Evolutionary conservation across 352 stramenopile genomes (phyloP).

Genomic region (Elongisporangium senticosum): DNA sequence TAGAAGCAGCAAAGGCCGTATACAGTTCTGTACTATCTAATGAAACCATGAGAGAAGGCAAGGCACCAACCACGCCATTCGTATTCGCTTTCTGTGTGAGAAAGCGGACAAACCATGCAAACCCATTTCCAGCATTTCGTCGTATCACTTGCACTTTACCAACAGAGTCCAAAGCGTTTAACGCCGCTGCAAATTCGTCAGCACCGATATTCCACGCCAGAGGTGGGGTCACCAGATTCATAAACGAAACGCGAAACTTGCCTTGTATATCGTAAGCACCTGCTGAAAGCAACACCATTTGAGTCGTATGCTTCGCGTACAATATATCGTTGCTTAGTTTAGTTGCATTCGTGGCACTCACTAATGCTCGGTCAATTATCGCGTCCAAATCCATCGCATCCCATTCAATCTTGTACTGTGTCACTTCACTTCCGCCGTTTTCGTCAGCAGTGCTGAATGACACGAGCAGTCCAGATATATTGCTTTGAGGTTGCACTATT

Average conservation of each 20-base stretch:
- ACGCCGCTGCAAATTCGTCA: slow-evolving; percentile 62
- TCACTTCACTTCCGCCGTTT: slow-evolving; percentile 79
- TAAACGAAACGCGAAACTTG: slow-evolving; percentile 81
- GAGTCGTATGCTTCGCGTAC: slow-evolving; percentile 83
- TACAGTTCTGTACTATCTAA: slow-evolving; percentile 60
- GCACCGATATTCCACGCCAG: slow-evolving; percentile 77
- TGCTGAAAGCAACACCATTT: slow-evolving; percentile 83
- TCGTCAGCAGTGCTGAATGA: slow-evolving; percentile 72
- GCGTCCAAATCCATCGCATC: slow-evolving; percentile 84
- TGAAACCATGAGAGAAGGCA: slow-evolving; percentile 69
- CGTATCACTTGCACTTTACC: slow-evolving; percentile 75
- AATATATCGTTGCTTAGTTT: slow-evolving; percentile 51
- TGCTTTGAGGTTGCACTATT: slow-evolving; percentile 25
- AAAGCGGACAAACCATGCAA: slow-evolving; percentile 81
- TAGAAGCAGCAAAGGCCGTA: slow-evolving; percentile 34
- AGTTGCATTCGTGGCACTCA: slow-evolving; percentile 14
- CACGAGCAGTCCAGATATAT: slow-evolving; percentile 49
- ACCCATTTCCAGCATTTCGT: slow-evolving; percentile 64
- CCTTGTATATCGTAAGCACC: slow-evolving; percentile 81
- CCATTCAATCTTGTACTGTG: slow-evolving; percentile 91
- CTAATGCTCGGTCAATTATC: slow-evolving; percentile 28
- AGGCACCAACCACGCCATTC: slow-evolving; percentile 37
- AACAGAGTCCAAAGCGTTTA: slow-evolving; percentile 82
- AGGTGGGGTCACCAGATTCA: slow-evolving; percentile 49
- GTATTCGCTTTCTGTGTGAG: slow-evolving; percentile 46